phyloP scores from a whole-genome alignment of 148 eudicot genomes.

The Drosera capensis region DNA sequence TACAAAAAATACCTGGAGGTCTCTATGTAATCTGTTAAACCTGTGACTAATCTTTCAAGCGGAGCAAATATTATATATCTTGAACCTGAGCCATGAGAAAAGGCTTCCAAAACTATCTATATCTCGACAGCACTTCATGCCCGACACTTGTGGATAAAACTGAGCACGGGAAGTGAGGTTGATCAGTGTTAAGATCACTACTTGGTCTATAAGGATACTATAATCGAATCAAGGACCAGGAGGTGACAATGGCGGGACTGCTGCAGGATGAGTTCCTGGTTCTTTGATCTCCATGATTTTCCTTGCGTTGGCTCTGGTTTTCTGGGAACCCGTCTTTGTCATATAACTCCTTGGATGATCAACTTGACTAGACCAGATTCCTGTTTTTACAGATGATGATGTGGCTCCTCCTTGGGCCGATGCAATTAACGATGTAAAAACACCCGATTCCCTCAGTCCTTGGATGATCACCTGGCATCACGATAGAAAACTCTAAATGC shows the following conservation, averaged over 20 bases:
- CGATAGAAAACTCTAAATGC: not conserved
- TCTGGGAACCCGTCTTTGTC: slow-evolving; percentile 6
- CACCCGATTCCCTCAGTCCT: slow-evolving; percentile 42
- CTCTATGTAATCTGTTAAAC: too few species aligned
- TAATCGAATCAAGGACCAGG: too few species aligned
- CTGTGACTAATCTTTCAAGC: too few species aligned
- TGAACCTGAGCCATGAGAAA: too few species aligned
- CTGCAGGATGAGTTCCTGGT: slow-evolving; percentile 6
- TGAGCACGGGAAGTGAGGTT: too few species aligned
- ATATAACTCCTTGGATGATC: not conserved
- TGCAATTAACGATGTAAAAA: slow-evolving; percentile 27
- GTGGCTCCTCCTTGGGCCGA: slow-evolving; percentile 14
- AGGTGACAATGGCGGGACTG: slow-evolving; percentile 34
- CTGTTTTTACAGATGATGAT: slow-evolving; percentile 4
- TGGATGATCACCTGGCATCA: slow-evolving; percentile 36
- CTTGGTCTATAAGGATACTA: too few species aligned
- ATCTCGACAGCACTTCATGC: too few species aligned
- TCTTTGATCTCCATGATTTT: slow-evolving; percentile 15
- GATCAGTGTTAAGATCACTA: too few species aligned
- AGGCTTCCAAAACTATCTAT: too few species aligned
- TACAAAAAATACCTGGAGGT: too few species aligned
- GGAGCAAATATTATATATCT: too few species aligned
- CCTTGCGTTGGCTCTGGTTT: slow-evolving; percentile 15
- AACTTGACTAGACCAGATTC: slow-evolving; percentile 4
- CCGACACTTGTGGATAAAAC: too few species aligned